phyloP scores from a whole-genome alignment of 2,329 filamentous ascomycete species.

The Emmonsiellopsis sp. region DNA sequence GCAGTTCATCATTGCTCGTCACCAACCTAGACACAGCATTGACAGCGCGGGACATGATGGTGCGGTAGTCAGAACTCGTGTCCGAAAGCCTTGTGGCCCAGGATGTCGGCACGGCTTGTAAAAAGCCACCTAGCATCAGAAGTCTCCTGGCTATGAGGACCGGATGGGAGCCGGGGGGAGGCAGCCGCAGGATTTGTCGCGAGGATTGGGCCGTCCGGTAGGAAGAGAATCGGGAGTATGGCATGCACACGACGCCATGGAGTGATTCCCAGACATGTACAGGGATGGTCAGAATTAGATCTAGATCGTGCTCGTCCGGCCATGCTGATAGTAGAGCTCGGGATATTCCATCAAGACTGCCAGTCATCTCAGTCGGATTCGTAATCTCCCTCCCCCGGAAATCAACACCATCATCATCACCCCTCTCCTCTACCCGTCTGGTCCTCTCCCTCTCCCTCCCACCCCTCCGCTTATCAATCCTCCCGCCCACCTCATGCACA shows the following conservation, averaged over 20 bases:
- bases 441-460: constrained; percentile 40
- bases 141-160: constrained; percentile 41
- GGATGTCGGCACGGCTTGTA: constrained; percentile 38
- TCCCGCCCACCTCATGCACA: constrained; percentile 23
- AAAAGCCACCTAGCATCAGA: constrained; percentile 37
- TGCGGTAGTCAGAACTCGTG: constrained; percentile 1
- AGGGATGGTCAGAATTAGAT: constrained; percentile 25
- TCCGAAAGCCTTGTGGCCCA: constrained; percentile 14
- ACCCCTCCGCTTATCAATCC: constrained; percentile 39
- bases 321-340: constrained; percentile 28
- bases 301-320: constrained; percentile 32
- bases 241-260: constrained; percentile 29
- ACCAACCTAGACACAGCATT: constrained; percentile 23
- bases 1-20: constrained; percentile 31
- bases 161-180: constrained; percentile 36
- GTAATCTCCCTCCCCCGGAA: no score
- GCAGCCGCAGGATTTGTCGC: constrained; percentile 28
- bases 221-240: constrained; percentile 17
- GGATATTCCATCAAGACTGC: constrained; percentile 18
- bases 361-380: not conserved
- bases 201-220: constrained; percentile 15
- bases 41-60: constrained; percentile 22
- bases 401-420: no score
- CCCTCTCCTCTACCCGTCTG: constrained; percentile 30
- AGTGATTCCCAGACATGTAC: constrained; percentile 24